Evolutionary conservation across 768 basidiomycete genomes (phyloP), one percentile per base, ranked within the genome.

Genomic region (Pisolithus orientalis): DNA sequence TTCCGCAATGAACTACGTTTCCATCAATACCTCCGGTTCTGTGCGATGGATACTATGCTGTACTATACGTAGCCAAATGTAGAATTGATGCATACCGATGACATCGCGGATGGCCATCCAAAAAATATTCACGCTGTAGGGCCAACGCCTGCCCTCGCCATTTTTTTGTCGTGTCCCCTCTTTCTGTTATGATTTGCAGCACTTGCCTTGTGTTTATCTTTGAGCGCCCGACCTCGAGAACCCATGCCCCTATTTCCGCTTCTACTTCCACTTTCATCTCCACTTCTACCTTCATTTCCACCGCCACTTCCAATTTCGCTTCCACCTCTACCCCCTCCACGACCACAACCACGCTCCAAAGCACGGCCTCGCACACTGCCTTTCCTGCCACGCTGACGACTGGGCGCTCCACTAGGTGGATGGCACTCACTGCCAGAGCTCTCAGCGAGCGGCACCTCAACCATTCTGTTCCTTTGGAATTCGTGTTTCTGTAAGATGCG

Each of bases 91-190:
- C 49, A 13, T 24, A 25, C 45, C 34, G 47, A 44, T 28, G 49
- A 52, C 47, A 47, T 49, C 2, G 38, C n/a, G 25, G 6, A 6
- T 24, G 24, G 24, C 25, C 37, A 31, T 40, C 16, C 21, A 38
- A 17, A 38, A 5, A 37, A 34, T 17, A 14, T 31, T 38, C 44
- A 67, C 21, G 39, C 40, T 9, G 69, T 59, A 39, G 71, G 70
- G 16, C 73, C 77, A 11, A 57, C 75, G 10, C 81, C 87, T 51
- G 73, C 80, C 53, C 74, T 78, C 9, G 80, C 77, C 87, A 94
- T 84, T 73, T 96, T 96, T 70, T 84, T 88, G 66, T 94, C 94
- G 61, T 90, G 87, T 0, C 90, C 94, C 49, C 88, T 72, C 66
- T 88, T 92, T 31, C 92, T 75, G 54, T 84, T 77, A 61, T 83